Percentiles rank a stretch among this genome's conserved stretches.
phyloP scores from a whole-genome alignment of 768 basidiomycete genomes.

The Trametes sanguinea region DNA sequence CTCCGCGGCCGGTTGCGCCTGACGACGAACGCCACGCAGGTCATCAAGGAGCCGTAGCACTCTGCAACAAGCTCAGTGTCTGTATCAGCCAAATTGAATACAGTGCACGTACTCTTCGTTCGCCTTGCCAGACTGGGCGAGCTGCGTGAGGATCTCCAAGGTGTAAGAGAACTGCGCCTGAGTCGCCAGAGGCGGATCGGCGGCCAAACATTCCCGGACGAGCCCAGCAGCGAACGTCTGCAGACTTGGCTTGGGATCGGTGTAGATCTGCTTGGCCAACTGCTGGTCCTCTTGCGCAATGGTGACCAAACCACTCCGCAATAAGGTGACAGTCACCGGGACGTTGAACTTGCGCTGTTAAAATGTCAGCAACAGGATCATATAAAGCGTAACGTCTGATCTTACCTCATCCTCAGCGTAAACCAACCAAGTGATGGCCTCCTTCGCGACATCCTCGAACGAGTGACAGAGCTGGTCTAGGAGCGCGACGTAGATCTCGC shows the following conservation, averaged over 20 bases:
- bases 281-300: conserved; percentile 83
- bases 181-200: conserved; percentile 77
- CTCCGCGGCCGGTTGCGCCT: conserved; percentile 42
- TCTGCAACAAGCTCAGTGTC: conserved; percentile 38
- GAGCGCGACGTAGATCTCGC: conserved; percentile 91
- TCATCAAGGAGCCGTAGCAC: conserved; percentile 78
- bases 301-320: conserved; percentile 81
- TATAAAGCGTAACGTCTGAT: not conserved
- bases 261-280: conserved; percentile 80
- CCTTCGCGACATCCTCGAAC: conserved; percentile 92
- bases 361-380: conserved; percentile 22
- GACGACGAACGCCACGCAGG: conserved; percentile 64
- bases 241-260: conserved; percentile 74
- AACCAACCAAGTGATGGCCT: conserved; percentile 94
- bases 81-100: not conserved
- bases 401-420: conserved; percentile 95
- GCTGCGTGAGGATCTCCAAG: conserved; percentile 77
- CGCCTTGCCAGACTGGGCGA: conserved; percentile 71
- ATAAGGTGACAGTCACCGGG: conserved; percentile 85
- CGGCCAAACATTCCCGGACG: conserved; percentile 83
- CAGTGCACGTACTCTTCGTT: conserved; percentile 74
- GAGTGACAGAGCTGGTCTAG: conserved; percentile 86
- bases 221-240: conserved; percentile 82
- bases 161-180: conserved; percentile 79
- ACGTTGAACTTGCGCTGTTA: conserved; percentile 93